These are phyloP conservation scores for Detonula confervacea DNA, from an alignment of 352 stramenopile species.

Conservation along the genomic window DNA sequence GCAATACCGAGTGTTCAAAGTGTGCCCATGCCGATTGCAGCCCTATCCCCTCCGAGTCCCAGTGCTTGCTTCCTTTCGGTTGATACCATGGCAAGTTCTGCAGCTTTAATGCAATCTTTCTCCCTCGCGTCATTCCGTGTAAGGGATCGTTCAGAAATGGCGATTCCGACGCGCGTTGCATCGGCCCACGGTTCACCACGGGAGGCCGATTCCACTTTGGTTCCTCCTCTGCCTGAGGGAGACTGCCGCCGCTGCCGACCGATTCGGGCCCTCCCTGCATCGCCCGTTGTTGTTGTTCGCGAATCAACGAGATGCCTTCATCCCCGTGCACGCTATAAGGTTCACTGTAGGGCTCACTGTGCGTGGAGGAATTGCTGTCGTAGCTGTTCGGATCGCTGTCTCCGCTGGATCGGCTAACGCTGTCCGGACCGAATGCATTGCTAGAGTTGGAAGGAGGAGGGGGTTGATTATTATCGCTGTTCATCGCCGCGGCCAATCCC, in stretches of 20 bases:
- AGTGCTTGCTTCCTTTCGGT: conserved; percentile 34
- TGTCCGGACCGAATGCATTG: too few relatives aligned
- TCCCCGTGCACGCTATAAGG: too few relatives aligned
- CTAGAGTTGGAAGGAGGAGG: background rate
- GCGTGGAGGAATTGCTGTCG: too few relatives aligned
- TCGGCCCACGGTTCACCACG: conserved; percentile 28
- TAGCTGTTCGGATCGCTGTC: too few relatives aligned
- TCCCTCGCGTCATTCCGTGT: conserved; percentile 48
- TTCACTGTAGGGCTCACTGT: too few relatives aligned
- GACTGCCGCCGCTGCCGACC: too few relatives aligned
- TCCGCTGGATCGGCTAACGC: too few relatives aligned
- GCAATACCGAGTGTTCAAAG: conserved; percentile 56
- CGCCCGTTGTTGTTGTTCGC: too few relatives aligned
- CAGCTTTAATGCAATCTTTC: conserved; percentile 49
- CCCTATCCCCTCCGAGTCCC: conserved; percentile 47
- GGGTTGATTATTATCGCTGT: background rate
- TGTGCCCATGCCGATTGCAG: conserved; percentile 56
- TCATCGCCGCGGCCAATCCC: background rate
- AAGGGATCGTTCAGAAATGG: conserved; percentile 47
- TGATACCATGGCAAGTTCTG: conserved; percentile 54
- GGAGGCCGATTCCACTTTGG: conserved; percentile 35
- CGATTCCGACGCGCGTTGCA: conserved; percentile 32
- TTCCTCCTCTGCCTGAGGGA: too few relatives aligned
- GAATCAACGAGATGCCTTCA: too few relatives aligned
- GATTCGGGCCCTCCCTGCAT: too few relatives aligned